Percentiles rank a stretch among this genome's conserved stretches.
phyloP scores from a whole-genome alignment of 2,329 filamentous ascomycete species.

The Ceratocystis papillata region DNA sequence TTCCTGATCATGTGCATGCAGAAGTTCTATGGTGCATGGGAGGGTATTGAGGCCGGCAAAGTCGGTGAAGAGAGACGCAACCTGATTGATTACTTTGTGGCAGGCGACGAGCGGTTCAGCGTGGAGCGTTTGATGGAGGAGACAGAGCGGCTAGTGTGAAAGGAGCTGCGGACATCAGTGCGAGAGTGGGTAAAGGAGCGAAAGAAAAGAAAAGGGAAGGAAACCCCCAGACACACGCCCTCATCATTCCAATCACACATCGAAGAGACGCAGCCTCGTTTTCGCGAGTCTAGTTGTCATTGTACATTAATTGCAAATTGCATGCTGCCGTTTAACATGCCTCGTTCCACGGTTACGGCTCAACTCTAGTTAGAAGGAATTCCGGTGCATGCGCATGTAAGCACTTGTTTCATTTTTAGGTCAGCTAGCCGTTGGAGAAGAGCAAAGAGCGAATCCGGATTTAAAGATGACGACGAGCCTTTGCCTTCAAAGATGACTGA shows the following conservation, averaged over 20 bases:
- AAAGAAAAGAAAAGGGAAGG: neutral
- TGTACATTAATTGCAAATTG: neutral
- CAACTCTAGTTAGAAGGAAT: neutral
- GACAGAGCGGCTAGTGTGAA: constrained; percentile 62
- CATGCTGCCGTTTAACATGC: neutral
- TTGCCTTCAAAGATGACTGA: no score
- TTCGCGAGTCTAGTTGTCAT: neutral
- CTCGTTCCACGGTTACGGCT: neutral
- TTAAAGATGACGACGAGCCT: no score
- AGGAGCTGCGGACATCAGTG: neutral
- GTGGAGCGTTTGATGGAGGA: constrained; percentile 81
- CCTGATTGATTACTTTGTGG: constrained; percentile 71
- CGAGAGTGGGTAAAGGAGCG: neutral
- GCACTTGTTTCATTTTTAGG: neutral
- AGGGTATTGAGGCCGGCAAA: constrained; percentile 34
- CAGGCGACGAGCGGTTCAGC: constrained; percentile 66
- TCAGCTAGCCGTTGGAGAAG: neutral
- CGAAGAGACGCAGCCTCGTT: neutral
- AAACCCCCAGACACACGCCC: neutral
- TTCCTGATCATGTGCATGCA: constrained; percentile 90
- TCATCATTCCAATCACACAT: neutral
- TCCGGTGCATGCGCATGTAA: neutral
- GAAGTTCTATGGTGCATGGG: constrained; percentile 72
- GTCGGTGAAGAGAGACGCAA: constrained; percentile 48
- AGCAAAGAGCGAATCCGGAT: no score